Base-by-base conservation (phyloP, 257 asterid species). In the Buddleja alternifolia region DNA sequence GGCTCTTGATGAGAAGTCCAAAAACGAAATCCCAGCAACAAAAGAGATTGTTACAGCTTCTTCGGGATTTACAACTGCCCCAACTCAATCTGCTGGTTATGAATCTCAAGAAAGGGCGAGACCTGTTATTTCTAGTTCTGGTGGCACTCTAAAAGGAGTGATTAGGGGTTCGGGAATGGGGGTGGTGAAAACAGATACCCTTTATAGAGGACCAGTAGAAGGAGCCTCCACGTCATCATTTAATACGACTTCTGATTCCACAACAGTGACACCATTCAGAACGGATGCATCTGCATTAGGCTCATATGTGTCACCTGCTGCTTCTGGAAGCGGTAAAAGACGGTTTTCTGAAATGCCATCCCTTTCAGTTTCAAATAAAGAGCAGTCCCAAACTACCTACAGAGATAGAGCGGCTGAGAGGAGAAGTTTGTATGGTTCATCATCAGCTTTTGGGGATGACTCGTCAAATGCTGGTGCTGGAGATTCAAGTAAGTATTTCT, bases 331-430 rank as follows among this genome's bases (percentile, higher is more conserved):
- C 79, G 89, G 91, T 73, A 94, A 85, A 78, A 78, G 99, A 79
- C 90, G 99, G 85, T 94, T 94, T 62, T 94, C 97, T 0, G 99
- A 94, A 83, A 75, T 84, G 92, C 96, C 99, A 54, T 76, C 82
- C 41, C 64, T 85, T 60, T 73, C 84, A 17, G 76, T 73, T 66
- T 74, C 83, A 60, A 84, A 66, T 63, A 88, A 82, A 69, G 92
- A 85, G 53, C 97, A 85, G 71, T 70, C 90, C 63, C 95, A 86
- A 71, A 79, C 81, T 60, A 58, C 82, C 14, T 94, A 94, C 61
- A 80, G 99, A 82, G 99, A 94, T 65, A 96, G 99, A 61, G 99
- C 99, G 14, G 99, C 99, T 20, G 99, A 94, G 77, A 66, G 99
- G 73, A 87, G 99, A 85, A 90, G 86, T 81, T 84, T 94, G 72